Percentiles rank a stretch among this genome's conserved stretches.
phyloP scores from a whole-genome alignment of 2,329 filamentous ascomycete genomes.

The Helicocarpus griseus region DNA sequence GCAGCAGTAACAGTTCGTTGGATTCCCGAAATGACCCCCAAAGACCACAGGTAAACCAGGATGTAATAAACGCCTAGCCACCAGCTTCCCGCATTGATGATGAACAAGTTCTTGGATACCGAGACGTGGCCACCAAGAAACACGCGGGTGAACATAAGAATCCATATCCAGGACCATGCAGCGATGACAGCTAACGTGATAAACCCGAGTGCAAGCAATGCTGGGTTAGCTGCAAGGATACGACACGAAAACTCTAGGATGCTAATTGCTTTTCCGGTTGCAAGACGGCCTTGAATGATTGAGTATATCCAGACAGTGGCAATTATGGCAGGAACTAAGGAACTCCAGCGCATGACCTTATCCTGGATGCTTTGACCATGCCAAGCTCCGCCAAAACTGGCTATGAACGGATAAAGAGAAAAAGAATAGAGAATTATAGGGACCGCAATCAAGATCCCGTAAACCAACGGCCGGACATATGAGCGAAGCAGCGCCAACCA shows the following conservation, averaged over 20 bases:
- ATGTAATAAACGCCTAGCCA: slow-evolving; percentile 91
- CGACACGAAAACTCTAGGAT: slow-evolving; percentile 88
- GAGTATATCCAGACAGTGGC: slow-evolving; percentile 75
- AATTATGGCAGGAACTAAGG: slow-evolving; percentile 63
- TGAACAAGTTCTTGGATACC: slow-evolving; percentile 50
- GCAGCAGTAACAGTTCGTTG: slow-evolving; percentile 88
- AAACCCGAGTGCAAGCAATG: slow-evolving; percentile 74
- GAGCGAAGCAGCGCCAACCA: slow-evolving; percentile 85
- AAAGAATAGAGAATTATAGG: slow-evolving; percentile 82
- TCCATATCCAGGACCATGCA: slow-evolving; percentile 89
- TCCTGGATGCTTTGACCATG: slow-evolving; percentile 77
- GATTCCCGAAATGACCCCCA: slow-evolving; percentile 76
- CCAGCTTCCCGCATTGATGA: slow-evolving; percentile 84
- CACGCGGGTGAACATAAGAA: slow-evolving; percentile 90
- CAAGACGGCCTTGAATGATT: slow-evolving; percentile 67
- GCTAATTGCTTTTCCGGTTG: slow-evolving; percentile 70
- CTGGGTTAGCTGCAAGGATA: slow-evolving; percentile 76
- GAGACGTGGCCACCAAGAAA: slow-evolving; percentile 87
- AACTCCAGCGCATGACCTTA: slow-evolving; percentile 75
- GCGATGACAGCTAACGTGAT: slow-evolving; percentile 65
- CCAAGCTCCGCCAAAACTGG: slow-evolving; percentile 71
- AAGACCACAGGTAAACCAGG: slow-evolving; percentile 89
- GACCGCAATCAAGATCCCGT: slow-evolving; percentile 70
- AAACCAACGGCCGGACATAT: slow-evolving; percentile 77
- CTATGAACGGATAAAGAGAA: slow-evolving; percentile 80